Percentiles rank a stretch among this genome's conserved stretches.
phyloP scores from a whole-genome alignment of 164 flowering plant genomes.

The Aristolochia contorta region DNA sequence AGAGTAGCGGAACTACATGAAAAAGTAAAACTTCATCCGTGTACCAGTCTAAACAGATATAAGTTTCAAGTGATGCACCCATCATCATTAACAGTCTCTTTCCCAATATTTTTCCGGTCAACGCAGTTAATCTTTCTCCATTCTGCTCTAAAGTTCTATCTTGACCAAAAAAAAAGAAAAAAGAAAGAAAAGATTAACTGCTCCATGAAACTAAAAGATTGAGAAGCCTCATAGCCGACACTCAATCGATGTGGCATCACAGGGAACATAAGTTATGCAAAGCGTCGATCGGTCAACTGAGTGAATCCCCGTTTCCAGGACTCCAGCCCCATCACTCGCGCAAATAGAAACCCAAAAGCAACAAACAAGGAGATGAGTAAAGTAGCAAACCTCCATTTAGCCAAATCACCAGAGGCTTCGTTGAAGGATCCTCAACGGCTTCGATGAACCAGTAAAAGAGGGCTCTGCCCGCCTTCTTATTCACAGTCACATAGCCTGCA shows the following conservation, averaged over 20 bases:
- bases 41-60: neutral
- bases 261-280: neutral
- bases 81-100: neutral
- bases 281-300: neutral
- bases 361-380: neutral
- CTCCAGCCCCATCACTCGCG: neutral
- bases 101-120: neutral
- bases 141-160: neutral
- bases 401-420: slow-evolving; percentile 91
- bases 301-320: neutral
- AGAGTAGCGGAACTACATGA: neutral
- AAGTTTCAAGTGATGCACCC: neutral
- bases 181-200: too few species aligned
- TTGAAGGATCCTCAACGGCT: slow-evolving; percentile 65
- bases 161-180: too few species aligned
- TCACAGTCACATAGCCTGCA: slow-evolving; percentile 71
- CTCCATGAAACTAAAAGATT: too few species aligned
- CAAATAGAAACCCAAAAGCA: neutral
- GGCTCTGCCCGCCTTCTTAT: slow-evolving; percentile 53
- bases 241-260: too few species aligned
- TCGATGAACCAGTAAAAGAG: slow-evolving; percentile 89
- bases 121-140: neutral
- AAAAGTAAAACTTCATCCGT: neutral
- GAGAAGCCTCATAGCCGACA: too few species aligned
- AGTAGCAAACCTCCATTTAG: slow-evolving; percentile 67